These are phyloP conservation scores for Pyrrhoderma lamaoense DNA, from an alignment of 1,284 basidiomycete species.

Conservation along the genomic window DNA sequence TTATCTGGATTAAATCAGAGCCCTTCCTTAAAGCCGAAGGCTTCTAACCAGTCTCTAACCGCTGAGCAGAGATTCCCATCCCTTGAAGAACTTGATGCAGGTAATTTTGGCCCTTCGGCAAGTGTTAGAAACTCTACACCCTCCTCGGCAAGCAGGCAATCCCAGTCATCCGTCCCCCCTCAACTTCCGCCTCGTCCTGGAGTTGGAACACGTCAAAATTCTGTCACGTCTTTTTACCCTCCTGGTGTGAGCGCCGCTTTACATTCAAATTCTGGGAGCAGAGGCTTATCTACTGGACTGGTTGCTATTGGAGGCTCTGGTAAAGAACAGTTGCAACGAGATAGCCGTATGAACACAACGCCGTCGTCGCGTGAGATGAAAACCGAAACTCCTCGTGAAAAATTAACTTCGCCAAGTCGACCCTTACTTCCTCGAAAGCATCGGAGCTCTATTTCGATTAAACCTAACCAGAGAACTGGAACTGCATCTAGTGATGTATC, in stretches of 20 bases:
- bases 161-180: constrained; percentile 14
- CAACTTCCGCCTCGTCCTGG: constrained; percentile 10
- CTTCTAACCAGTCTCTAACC: constrained; percentile 35
- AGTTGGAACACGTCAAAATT: constrained; percentile 3
- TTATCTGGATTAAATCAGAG: constrained; percentile 9
- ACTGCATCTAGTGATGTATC: neutral
- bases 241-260: constrained; percentile 12
- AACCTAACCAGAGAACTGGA: constrained; percentile 20
- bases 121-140: neutral
- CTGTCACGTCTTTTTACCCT: constrained; percentile 6
- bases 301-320: too few relatives aligned
- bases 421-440: constrained; percentile 36
- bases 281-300: too few relatives aligned
- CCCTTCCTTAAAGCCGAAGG: constrained; percentile 8
- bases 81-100: constrained; percentile 65
- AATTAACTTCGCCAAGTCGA: constrained; percentile 22
- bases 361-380: too few relatives aligned
- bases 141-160: constrained; percentile 19
- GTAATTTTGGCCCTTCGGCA: constrained; percentile 35
- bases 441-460: constrained; percentile 34
- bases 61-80: constrained; percentile 70
- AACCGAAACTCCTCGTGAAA: constrained; percentile 2
- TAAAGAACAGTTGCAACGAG: too few relatives aligned
- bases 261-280: neutral
- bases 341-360: too few relatives aligned